Evolutionary conservation across 73 alveolate species (phyloP), one percentile per base, ranked within the genome.

Genomic region (Tetrahymena borealis): DNA sequence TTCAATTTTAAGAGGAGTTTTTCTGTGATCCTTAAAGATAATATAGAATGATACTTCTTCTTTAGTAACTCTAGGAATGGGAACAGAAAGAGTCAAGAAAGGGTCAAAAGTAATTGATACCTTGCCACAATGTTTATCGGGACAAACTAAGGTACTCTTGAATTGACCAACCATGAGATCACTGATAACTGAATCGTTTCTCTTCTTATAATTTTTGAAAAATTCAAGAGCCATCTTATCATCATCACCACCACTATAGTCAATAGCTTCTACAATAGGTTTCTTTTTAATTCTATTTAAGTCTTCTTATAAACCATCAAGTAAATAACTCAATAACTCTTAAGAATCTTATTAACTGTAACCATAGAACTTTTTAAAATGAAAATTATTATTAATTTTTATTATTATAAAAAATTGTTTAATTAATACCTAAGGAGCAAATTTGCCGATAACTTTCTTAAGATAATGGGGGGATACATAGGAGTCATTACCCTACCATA

Each of bases 241-340:
- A 92, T 95, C 98, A 38, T 91, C 91, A 12, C 90, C 90, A 35
- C 94, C 96, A 77, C 95, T 97, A 39, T 94, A 90, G 90, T 97
- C 99, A 32, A 94, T 96, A 78, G 93, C 91, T 33, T 96, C 95
- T 40, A 95, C 96, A 38, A 95, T 93, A 16, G 98, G 98, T 78
- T 97, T 96, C 78, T 96, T 97, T 77, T 91, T 91, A 39, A 96
- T 94, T 91, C 96, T 94, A 93, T 94, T 97, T 32, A 96, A 39
- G 79, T 97, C 99, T 90, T 97, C 99, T 93, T 97, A 98, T 60
- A 97, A 94, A 11, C 96, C 97, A 93, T 97, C 97, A 39, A 97
- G 96, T 37, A 97, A 91, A 79, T 38, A 91, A 90, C 96, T 94
- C 78, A 97, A 92, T 3, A 97, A 96, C 92, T 97, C 99, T 32